Evolutionary conservation across 768 basidiomycete genomes (phyloP).

Genomic region (Suillus bovinus): DNA sequence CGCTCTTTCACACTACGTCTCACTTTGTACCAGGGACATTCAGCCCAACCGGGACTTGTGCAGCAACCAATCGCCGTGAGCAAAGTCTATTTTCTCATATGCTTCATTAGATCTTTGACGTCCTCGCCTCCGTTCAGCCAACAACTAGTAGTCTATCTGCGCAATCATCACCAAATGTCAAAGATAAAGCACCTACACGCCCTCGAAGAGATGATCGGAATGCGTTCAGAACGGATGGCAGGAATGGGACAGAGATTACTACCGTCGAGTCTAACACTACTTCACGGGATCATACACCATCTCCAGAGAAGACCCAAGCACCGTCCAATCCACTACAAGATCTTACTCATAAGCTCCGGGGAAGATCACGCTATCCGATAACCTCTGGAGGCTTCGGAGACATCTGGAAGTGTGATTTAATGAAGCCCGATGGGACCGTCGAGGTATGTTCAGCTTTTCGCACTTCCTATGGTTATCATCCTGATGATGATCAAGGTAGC

Average conservation of each 20-base stretch:
- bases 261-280: conserved; percentile 43
- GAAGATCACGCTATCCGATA: not conserved
- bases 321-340: conserved; percentile 18
- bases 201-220: conserved; percentile 45
- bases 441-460: not conserved
- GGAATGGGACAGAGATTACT: conserved; percentile 45
- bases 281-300: conserved; percentile 48
- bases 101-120: not conserved
- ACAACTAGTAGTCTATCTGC: not conserved
- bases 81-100: no score
- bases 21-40: not conserved
- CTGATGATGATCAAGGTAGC: not conserved
- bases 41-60: not conserved
- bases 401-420: not conserved
- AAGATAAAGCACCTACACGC: conserved; percentile 52
- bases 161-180: conserved; percentile 27
- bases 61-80: not conserved
- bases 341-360: not conserved
- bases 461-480: not conserved
- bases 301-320: conserved; percentile 57
- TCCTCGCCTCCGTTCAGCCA: no score
- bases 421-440: not conserved
- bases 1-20: not conserved
- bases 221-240: conserved; percentile 45
- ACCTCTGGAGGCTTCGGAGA: not conserved